Evolutionary conservation across 2,329 filamentous ascomycete species (phyloP), one percentile per base, ranked within the genome.

Genomic region (Canariomyces notabilis): DNA sequence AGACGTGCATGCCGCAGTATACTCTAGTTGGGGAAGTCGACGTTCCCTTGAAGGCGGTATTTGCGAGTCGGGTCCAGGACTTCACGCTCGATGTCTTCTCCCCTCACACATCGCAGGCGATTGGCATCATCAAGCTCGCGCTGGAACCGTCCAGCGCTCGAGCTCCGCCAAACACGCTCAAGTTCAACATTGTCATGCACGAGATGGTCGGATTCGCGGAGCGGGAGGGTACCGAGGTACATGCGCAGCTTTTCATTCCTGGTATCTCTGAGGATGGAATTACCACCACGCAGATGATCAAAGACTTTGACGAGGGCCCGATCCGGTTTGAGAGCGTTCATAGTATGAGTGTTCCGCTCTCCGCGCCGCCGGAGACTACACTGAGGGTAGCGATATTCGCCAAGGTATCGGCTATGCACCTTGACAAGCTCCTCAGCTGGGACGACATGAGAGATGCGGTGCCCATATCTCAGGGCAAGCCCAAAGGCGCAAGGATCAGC

Each of bases 101-200:
- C 1, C 90, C 91, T 2, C 94, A 95, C 60, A 98, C 93, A 0
- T 87, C 85, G 20, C 89, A 89, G 58, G 87, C 89, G 7, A 81
- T 97, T 50, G 93, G 91, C 36, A 91, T 96, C 45, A 80, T 98
- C 55, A 87, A 89, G 59, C 72, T 98, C 31, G 91, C 91, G 0
- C 71, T 98, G 6, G 93, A 98, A 62, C 93, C 93, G 12, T 97
- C 91, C 0, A 91, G 89, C 38, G 90, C 91, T 2, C 84, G 94
- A 59, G 91, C 90, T 4, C 93, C 93, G 12, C 87, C 88, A 11
- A 93, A 87, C 48, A 96, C 88, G 2, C 72, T 97, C 48, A 98
- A 97, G 64, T 98, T 98, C 70, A 98, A 97, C 59, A 90, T 97
- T 5, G 90, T 97, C 23, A 95, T 98, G 88, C 90, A 95, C 61